Conservation (phyloP, 2,329 filamentous ascomycete genomes). For the Orbilia oligospora region DNA sequence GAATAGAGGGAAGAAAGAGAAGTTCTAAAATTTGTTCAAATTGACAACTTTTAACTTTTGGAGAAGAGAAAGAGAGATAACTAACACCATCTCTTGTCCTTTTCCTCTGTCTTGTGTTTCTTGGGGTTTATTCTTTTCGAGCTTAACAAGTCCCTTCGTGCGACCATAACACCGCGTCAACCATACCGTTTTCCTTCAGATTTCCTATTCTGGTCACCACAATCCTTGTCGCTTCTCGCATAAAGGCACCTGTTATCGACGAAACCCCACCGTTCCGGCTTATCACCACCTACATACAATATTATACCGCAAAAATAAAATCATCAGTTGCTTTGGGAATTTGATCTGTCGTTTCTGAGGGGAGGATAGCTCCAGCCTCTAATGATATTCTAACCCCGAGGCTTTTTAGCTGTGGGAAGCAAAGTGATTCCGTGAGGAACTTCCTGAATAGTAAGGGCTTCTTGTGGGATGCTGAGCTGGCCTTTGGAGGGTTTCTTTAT, state of each 20-base stretch:
- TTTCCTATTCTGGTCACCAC: conserved; percentile 52
- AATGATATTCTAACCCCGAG: background rate
- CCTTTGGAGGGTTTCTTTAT: background rate
- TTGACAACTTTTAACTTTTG: too few relatives aligned
- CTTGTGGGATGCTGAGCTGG: background rate
- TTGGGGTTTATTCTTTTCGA: background rate
- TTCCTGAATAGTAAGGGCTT: background rate
- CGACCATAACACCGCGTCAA: conserved; percentile 28
- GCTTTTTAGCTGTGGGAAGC: background rate
- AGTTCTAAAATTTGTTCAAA: too few relatives aligned
- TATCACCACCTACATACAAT: conserved; percentile 1
- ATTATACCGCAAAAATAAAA: too few relatives aligned
- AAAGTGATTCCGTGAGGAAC: background rate
- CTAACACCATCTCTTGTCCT: background rate
- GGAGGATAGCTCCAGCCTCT: too few relatives aligned
- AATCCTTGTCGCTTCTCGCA: conserved; percentile 5
- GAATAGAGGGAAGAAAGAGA: background rate
- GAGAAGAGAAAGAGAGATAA: background rate
- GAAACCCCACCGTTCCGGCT: background rate
- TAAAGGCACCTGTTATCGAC: conserved; percentile 23
- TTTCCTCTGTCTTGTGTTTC: background rate
- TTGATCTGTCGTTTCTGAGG: too few relatives aligned
- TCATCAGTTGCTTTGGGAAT: too few relatives aligned
- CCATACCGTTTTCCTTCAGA: conserved; percentile 59
- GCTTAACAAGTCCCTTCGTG: background rate